Evolutionary conservation across 495 filamentous ascomycete genomes (phyloP), one percentile per base, ranked within the genome.

Genomic region (Annulohypoxylon maeteangense): DNA sequence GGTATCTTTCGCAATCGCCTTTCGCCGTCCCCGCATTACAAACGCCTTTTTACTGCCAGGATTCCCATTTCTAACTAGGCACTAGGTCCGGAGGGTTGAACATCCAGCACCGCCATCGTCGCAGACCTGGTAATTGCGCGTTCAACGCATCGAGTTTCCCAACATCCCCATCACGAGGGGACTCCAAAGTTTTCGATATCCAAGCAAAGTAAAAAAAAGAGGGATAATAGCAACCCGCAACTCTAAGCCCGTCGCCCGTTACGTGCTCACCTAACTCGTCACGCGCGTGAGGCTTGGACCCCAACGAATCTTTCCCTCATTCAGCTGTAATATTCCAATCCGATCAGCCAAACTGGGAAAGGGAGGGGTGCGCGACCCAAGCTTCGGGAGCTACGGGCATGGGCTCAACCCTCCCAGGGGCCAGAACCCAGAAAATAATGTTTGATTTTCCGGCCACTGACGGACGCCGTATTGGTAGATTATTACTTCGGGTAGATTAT

Each of bases 281-380:
- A 67, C 59, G 53, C 20, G 7, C 38, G n/a, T n/a, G 64, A 68
- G 69, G 69, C 69, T 72, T 72, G 69, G 64, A 54, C 59, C 69
- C 62, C 59, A 54, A 36, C 32, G 5, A 8, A n/a, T n/a, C 20
- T 20, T 29, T 29, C 53, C 65, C 59, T 63, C 29, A 18, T 51
- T 60, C 66, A 51, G 7, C 42, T 25, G 18, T 16, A 32, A 31
- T 20, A 20, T 32, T 34, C 29, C 42, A 50, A 4, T 27, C 34
- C 22, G 56, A 40, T 40, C 7, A 38, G 36, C 62, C 45, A 57
- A 57, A n/a, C n/a, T n/a, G n/a, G n/a, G n/a, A 56, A 25, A 34
- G 27, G 47, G 44, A 20, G 64, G 36, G 58, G 38, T n/a, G 12
- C 38, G 36, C 44, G 56, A 63, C 51, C 68, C 63, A 67, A 45